phyloP scores from a whole-genome alignment of 805 yeast species.

The Candida xyloterini region DNA sequence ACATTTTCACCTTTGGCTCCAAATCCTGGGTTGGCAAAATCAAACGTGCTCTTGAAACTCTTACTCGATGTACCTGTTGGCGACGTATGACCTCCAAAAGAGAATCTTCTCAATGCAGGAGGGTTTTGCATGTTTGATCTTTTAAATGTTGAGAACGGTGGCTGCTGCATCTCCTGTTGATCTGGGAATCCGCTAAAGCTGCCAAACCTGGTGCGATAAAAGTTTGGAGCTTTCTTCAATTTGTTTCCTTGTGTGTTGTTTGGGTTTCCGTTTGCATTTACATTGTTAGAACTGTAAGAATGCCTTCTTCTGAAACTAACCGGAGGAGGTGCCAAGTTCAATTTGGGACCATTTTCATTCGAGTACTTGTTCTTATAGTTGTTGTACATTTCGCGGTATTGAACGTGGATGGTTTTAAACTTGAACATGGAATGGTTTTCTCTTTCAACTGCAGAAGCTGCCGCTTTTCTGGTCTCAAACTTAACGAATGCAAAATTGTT shows the following conservation, averaged over 20 bases:
- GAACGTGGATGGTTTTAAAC: slow-evolving; percentile 79
- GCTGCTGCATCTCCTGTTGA: slow-evolving; percentile 13
- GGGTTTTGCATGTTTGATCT: slow-evolving; percentile 10
- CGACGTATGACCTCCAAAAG: slow-evolving; percentile 16
- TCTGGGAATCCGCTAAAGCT: slow-evolving; percentile 19
- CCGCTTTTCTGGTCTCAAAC: slow-evolving; percentile 62
- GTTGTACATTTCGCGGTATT: slow-evolving; percentile 63
- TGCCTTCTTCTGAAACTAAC: slow-evolving; percentile 54
- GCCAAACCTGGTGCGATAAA: slow-evolving; percentile 18
- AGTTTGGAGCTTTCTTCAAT: slow-evolving; percentile 15
- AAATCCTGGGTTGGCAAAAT: slow-evolving; percentile 11
- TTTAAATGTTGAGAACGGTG: slow-evolving; percentile 11
- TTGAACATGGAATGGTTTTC: slow-evolving; percentile 78
- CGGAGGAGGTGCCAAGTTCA: slow-evolving; percentile 75
- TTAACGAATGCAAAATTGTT: slow-evolving; percentile 71
- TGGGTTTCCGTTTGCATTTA: slow-evolving; percentile 1
- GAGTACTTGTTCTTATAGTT: slow-evolving; percentile 31
- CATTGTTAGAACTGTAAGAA: slow-evolving; percentile 16
- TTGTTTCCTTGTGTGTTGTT: slow-evolving; percentile 4
- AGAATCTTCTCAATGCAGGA: slow-evolving; percentile 18
- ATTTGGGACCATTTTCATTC: slow-evolving; percentile 25
- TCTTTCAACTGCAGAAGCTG: slow-evolving; percentile 82
- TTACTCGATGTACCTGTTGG: slow-evolving; percentile 15
- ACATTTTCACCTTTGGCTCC: slow-evolving; percentile 7
- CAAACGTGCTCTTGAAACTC: slow-evolving; percentile 16